A percentile compares a stretch with the other conserved stretches of the same genome.
Evolutionary conservation across 179 eudicot genomes (phyloP).

Genomic region (Amaranthus tricolor): DNA sequence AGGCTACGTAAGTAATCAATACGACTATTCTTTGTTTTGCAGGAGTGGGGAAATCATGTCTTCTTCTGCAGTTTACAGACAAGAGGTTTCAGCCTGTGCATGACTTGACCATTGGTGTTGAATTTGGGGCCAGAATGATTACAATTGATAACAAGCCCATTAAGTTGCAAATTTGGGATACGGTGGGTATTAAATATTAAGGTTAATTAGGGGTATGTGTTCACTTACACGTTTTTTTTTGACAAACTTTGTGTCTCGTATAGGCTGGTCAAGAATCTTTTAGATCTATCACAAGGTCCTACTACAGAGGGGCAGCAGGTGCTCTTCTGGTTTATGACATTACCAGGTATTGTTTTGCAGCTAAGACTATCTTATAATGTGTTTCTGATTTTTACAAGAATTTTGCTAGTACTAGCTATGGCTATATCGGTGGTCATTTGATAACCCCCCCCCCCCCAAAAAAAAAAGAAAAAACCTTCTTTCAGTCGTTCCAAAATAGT

Average conservation of each 20-base stretch:
- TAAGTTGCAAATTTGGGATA: constrained; percentile 85
- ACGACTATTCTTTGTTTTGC: constrained; percentile 14
- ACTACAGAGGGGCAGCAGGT: constrained; percentile 83
- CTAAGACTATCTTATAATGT: background rate
- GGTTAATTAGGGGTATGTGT: background rate
- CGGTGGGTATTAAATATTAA: constrained; percentile 33
- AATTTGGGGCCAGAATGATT: constrained; percentile 43
- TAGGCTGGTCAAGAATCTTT: constrained; percentile 87
- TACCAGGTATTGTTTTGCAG: constrained; percentile 44
- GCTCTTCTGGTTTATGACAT: constrained; percentile 85
- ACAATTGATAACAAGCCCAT: constrained; percentile 49
- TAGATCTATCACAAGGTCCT: constrained; percentile 76
- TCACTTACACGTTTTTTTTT: background rate
- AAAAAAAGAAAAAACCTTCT: too few relatives aligned
- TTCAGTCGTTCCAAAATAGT: too few relatives aligned
- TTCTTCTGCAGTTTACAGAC: constrained; percentile 31
- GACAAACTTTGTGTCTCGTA: background rate
- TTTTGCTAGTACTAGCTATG: background rate
- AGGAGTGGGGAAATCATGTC: constrained; percentile 37
- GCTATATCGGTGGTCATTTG: background rate
- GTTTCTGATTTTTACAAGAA: background rate
- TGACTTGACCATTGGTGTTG: constrained; percentile 43
- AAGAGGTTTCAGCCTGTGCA: constrained; percentile 42
- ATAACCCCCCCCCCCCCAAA: background rate
- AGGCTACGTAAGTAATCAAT: background rate